Conservation (phyloP, 2,329 filamentous ascomycete genomes). For the Alternaria viburni region DNA sequence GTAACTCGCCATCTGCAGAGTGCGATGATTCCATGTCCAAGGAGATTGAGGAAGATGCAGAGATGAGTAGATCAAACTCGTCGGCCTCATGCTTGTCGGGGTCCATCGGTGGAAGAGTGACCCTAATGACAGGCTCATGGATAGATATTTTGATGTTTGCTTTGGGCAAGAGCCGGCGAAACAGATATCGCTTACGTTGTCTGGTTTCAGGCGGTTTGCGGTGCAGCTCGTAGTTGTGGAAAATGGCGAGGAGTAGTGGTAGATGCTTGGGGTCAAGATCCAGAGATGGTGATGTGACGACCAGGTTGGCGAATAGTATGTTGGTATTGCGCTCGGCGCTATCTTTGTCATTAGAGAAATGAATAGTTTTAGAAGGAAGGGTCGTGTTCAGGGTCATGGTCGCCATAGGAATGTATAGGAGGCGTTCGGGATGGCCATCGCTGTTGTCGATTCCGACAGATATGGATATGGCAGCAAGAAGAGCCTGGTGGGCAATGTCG, state of each 20-base stretch:
- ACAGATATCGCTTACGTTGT: slow-evolving; percentile 64
- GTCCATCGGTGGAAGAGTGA: slow-evolving; percentile 81
- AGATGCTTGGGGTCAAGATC: slow-evolving; percentile 93
- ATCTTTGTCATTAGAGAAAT: slow-evolving; percentile 72
- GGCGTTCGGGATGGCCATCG: slow-evolving; percentile 80
- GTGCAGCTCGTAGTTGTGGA: slow-evolving; percentile 58
- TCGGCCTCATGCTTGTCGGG: slow-evolving; percentile 64
- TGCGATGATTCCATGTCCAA: slow-evolving; percentile 96
- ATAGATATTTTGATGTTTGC: slow-evolving; percentile 94
- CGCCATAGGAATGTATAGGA: slow-evolving; percentile 95
- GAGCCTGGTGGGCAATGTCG: slow-evolving; percentile 92
- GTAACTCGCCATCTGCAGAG: slow-evolving; percentile 78
- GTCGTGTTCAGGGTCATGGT: slow-evolving; percentile 95
- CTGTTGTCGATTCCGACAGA: slow-evolving; percentile 91
- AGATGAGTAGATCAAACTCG: slow-evolving; percentile 94
- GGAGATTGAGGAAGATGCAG: slow-evolving; percentile 90
- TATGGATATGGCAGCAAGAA: slow-evolving; percentile 89
- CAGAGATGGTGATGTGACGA: slow-evolving; percentile 92
- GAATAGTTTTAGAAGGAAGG: slow-evolving; percentile 89
- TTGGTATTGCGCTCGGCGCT: slow-evolving; percentile 91
- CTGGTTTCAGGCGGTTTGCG: slow-evolving; percentile 32
- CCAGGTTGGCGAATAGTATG: slow-evolving; percentile 93
- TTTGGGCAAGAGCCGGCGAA: slow-evolving; percentile 92
- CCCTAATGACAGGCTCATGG: slow-evolving; percentile 92
- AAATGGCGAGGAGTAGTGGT: slow-evolving; percentile 79